Conservation (phyloP, 2,329 filamentous ascomycete species). For the Pseudopithomyces chartarum region DNA sequence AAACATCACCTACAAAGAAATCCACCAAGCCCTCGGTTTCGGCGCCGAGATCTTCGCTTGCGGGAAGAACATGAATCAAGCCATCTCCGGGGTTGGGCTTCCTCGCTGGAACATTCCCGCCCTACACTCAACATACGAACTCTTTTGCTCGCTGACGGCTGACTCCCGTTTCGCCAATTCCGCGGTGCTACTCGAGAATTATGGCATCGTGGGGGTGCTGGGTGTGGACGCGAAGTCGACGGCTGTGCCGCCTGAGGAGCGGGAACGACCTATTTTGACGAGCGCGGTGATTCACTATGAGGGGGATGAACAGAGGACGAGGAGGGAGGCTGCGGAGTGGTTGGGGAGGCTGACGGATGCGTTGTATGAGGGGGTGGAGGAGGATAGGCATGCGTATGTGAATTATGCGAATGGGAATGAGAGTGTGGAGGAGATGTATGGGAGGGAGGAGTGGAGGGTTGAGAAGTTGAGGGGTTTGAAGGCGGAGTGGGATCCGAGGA, state of each 20-base stretch:
- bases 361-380: constrained; percentile 13
- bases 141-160: constrained; percentile 19
- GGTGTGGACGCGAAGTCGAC: constrained; percentile 14
- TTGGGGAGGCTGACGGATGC: constrained; percentile 14
- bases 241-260: constrained; percentile 26
- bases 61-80: constrained; percentile 14
- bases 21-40: constrained; percentile 21
- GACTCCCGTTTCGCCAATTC: constrained; percentile 25
- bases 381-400: constrained; percentile 31
- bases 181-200: constrained; percentile 24
- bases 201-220: constrained; percentile 22
- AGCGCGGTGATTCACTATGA: constrained; percentile 19
- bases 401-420: constrained; percentile 43
- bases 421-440: constrained; percentile 32
- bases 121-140: constrained; percentile 16
- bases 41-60: constrained; percentile 16
- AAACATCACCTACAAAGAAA: constrained; percentile 17
- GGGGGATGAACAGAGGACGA: constrained; percentile 14
- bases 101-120: constrained; percentile 19
- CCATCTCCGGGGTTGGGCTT: constrained; percentile 19
- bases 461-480: constrained; percentile 35
- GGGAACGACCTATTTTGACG: constrained; percentile 37
- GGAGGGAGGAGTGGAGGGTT: constrained; percentile 31
- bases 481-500: constrained; percentile 32
- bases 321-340: constrained; percentile 13